phyloP scores from a whole-genome alignment of 345 rosid genomes.

The Arabidopsis arenosa region DNA sequence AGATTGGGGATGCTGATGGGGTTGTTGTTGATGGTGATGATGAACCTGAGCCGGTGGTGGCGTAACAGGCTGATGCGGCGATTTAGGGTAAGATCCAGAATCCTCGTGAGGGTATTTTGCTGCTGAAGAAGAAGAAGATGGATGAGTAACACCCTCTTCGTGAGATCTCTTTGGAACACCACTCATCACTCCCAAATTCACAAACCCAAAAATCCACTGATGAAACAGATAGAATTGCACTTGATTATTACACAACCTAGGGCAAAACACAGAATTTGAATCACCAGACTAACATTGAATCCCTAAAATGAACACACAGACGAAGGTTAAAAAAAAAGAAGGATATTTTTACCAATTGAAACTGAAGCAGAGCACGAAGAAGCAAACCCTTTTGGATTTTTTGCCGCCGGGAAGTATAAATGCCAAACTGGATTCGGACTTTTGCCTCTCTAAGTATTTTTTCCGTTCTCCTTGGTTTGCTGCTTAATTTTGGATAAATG shows the following conservation, averaged over 20 bases:
- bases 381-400: slow-evolving; percentile 8
- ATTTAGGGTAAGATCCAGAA: slow-evolving; percentile 59
- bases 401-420: slow-evolving; percentile 9
- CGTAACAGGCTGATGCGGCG: slow-evolving; percentile 43
- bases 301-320: slow-evolving; percentile 20
- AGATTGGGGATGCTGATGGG: slow-evolving; percentile 50
- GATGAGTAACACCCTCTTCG: slow-evolving; percentile 73
- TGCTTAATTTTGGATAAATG: slow-evolving; percentile 12
- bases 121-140: slow-evolving; percentile 71
- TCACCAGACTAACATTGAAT: slow-evolving; percentile 27
- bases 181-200: slow-evolving; percentile 57
- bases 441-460: slow-evolving; percentile 6
- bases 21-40: slow-evolving; percentile 46
- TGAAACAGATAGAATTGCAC: neutral
- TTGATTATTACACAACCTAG: slow-evolving; percentile 18
- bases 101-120: slow-evolving; percentile 82
- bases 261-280: neutral
- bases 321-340: neutral
- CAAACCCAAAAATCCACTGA: slow-evolving; percentile 10
- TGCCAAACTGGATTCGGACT: slow-evolving; percentile 21
- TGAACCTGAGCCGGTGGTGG: slow-evolving; percentile 52
- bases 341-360: slow-evolving; percentile 12
- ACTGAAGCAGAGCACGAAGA: slow-evolving; percentile 22
- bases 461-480: neutral
- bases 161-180: slow-evolving; percentile 84